Conservation (phyloP, 1,284 basidiomycete genomes). For the Apiotrichum sp. region DNA sequence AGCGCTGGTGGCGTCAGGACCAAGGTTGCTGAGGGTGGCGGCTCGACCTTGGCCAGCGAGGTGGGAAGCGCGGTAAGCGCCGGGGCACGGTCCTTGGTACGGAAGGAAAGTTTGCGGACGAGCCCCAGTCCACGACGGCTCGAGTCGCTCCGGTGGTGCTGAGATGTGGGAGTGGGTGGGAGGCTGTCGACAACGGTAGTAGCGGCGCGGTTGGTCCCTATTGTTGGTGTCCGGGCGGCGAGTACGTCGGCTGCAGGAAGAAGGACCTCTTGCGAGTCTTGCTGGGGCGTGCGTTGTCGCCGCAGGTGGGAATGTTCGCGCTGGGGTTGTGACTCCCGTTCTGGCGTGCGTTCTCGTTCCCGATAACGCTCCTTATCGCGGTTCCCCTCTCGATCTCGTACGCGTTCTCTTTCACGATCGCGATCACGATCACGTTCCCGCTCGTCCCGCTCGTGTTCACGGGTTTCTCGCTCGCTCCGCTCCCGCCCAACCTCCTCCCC, state of each 20-base stretch:
- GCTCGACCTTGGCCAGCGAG: neutral
- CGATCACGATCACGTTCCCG: neutral
- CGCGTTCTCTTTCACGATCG: neutral
- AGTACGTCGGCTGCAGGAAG: neutral
- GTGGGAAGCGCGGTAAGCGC: neutral
- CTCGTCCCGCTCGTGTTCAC: neutral
- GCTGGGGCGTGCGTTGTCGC: neutral
- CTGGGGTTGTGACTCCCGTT: neutral
- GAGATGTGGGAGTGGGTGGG: neutral
- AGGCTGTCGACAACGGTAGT: neutral
- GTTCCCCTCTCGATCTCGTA: neutral
- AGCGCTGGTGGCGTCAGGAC: neutral
- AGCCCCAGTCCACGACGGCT: constrained; percentile 9
- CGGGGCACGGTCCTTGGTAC: constrained; percentile 1
- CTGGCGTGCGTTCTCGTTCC: too few species aligned
- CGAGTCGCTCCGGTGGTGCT: neutral
- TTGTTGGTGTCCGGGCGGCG: too few species aligned
- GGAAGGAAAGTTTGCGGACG: constrained; percentile 13
- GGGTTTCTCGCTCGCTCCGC: neutral
- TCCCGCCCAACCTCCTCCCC: neutral
- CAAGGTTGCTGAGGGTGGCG: neutral
- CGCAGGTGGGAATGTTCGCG: neutral
- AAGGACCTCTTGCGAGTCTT: neutral
- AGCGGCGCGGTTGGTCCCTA: too few species aligned
- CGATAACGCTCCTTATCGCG: too few species aligned